Conservation (phyloP, 202 grass and related monocot species). For the Saccharum hybrid region DNA sequence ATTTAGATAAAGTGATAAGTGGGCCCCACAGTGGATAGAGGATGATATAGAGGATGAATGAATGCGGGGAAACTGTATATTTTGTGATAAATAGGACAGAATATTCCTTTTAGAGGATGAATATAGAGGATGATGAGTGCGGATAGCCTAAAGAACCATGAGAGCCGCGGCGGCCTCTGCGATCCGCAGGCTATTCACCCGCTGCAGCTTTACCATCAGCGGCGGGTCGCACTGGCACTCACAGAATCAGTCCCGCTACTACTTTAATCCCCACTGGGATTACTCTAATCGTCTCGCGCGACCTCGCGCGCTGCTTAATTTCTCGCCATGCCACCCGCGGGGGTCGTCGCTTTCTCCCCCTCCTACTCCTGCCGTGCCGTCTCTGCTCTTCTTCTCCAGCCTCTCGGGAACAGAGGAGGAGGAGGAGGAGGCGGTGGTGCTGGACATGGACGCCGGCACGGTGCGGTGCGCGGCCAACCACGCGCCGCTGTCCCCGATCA, state of each 20-base stretch:
- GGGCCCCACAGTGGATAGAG: too few species aligned
- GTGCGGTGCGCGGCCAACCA: constrained; percentile 73
- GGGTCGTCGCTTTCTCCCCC: not conserved
- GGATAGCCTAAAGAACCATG: constrained; percentile 36
- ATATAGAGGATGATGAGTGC: too few species aligned
- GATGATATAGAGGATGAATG: too few species aligned
- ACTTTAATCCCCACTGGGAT: constrained; percentile 20
- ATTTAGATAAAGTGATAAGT: too few species aligned
- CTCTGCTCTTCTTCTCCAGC: constrained; percentile 32
- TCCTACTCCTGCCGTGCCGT: too few species aligned
- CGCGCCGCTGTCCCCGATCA: constrained; percentile 70
- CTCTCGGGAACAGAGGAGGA: not conserved
- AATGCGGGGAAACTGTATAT: too few species aligned
- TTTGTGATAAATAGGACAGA: too few species aligned
- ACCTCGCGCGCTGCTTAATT: constrained; percentile 8
- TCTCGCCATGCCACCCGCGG: not conserved
- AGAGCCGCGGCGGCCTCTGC: not conserved
- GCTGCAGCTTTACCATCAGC: too few species aligned
- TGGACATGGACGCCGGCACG: constrained; percentile 64
- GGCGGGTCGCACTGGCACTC: not conserved
- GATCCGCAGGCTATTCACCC: constrained; percentile 9
- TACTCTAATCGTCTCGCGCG: constrained; percentile 5
- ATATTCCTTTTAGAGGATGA: too few species aligned
- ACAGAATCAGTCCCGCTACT: not conserved
- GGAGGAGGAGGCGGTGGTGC: not conserved